Conservation (phyloP, 1,284 basidiomycete genomes). For the Trametes hirsuta region DNA sequence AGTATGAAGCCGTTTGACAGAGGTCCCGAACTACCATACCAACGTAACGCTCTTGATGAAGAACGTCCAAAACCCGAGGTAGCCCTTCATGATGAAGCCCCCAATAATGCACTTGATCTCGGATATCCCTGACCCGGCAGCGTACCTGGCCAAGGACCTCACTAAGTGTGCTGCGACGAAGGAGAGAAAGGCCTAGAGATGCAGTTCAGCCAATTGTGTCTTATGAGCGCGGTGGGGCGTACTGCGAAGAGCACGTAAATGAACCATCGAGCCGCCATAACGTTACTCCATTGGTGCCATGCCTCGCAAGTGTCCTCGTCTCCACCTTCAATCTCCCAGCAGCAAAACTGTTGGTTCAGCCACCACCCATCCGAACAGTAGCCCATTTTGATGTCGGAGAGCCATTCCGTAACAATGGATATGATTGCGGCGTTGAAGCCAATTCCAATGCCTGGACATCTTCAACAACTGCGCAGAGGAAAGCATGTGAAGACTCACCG, state of each 20-base stretch:
- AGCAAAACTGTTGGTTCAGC: constrained; percentile 98
- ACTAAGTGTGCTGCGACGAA: constrained; percentile 90
- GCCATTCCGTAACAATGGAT: constrained; percentile 97
- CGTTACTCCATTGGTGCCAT: constrained; percentile 91
- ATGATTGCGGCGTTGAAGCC: constrained; percentile 94
- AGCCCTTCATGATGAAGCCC: constrained; percentile 97
- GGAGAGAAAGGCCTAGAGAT: constrained; percentile 71
- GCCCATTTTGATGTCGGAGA: constrained; percentile 96
- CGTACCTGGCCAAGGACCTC: constrained; percentile 87
- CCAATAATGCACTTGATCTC: constrained; percentile 99
- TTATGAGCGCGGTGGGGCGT: constrained; percentile 36
- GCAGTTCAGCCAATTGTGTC: neutral
- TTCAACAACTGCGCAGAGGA: neutral
- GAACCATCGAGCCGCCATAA: constrained; percentile 77
- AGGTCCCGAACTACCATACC: constrained; percentile 48
- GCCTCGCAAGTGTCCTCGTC: constrained; percentile 86
- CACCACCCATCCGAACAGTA: constrained; percentile 98
- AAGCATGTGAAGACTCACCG: constrained; percentile 55
- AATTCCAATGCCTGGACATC: constrained; percentile 77
- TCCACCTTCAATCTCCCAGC: constrained; percentile 90
- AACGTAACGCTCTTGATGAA: constrained; percentile 91
- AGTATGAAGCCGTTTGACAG: neutral
- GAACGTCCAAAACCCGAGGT: constrained; percentile 88
- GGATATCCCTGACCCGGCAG: constrained; percentile 97
- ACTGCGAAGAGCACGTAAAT: constrained; percentile 92